Evolutionary conservation across 371 early-diverging fungal genomes (phyloP).

Genomic region (Mortierella sp.): DNA sequence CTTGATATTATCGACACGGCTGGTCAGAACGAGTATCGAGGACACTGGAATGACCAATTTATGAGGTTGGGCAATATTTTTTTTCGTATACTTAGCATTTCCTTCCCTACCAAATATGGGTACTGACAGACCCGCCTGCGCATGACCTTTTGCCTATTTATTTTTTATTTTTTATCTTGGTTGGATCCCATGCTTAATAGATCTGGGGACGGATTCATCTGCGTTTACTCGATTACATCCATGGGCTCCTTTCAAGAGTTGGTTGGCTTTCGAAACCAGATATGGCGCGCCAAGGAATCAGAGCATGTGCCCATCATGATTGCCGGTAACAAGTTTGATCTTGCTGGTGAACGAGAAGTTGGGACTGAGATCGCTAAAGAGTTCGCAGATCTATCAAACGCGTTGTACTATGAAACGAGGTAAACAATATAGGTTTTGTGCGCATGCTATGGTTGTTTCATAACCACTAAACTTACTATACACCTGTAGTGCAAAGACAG

Average conservation of each 20-base stretch:
- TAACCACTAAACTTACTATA: too few species aligned
- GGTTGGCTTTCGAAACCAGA: conserved; percentile 48
- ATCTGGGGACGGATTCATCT: conserved; percentile 55
- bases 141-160: neutral
- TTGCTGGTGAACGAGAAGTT: conserved; percentile 63
- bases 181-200: neutral
- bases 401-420: conserved; percentile 63
- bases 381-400: conserved; percentile 56
- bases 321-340: conserved; percentile 77
- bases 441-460: neutral
- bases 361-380: conserved; percentile 54
- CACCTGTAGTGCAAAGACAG: conserved; percentile 42
- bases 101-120: too few species aligned
- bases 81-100: too few species aligned
- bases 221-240: conserved; percentile 55
- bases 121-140: too few species aligned
- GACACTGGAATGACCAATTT: conserved; percentile 48
- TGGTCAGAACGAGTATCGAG: conserved; percentile 56
- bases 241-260: conserved; percentile 55
- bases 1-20: conserved; percentile 58
- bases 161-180: neutral
- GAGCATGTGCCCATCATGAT: conserved; percentile 67
- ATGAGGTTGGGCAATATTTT: conserved; percentile 23
- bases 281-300: conserved; percentile 53
- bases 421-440: conserved; percentile 23